A percentile compares a stretch with the other conserved stretches of the same genome.
These are phyloP conservation scores for Claviceps pazoutovae DNA, from an alignment of 2,329 filamentous ascomycete genomes.

Conservation along the genomic window DNA sequence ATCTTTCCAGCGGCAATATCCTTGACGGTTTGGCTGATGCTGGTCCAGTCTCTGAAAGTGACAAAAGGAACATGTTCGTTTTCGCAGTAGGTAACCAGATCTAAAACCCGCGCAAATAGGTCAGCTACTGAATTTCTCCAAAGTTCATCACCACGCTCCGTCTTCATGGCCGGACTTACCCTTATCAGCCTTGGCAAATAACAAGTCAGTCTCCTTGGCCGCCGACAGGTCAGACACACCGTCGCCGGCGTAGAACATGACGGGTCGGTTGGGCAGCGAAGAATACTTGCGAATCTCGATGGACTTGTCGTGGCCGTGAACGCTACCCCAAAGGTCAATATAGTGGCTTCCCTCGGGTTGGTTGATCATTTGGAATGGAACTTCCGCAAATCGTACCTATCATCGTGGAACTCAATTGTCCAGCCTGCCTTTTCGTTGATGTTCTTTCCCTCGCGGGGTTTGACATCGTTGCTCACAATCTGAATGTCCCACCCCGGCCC, in stretches of 20 bases:
- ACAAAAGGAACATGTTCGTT: constrained; percentile 76
- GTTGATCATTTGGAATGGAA: too few species aligned
- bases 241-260: constrained; percentile 88
- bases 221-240: constrained; percentile 88
- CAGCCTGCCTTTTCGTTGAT: constrained; percentile 74
- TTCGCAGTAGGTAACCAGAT: constrained; percentile 79
- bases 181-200: constrained; percentile 86
- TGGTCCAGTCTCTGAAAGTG: constrained; percentile 70
- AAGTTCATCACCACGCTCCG: too few species aligned
- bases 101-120: constrained; percentile 25
- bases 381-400: constrained; percentile 36
- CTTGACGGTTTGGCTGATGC: constrained; percentile 63
- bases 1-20: constrained; percentile 62
- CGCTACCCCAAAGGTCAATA: constrained; percentile 28
- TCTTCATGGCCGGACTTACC: constrained; percentile 31
- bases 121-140: not conserved
- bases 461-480: constrained; percentile 80
- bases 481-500: constrained; percentile 70
- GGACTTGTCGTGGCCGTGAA: constrained; percentile 95
- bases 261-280: constrained; percentile 59
- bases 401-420: constrained; percentile 80
- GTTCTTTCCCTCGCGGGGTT: constrained; percentile 46
- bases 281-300: constrained; percentile 81
- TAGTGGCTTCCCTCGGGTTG: not conserved
- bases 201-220: constrained; percentile 78